Evolutionary conservation across 257 asterid species (phyloP), one percentile per base, ranked within the genome.

Genomic region (Jacaranda mimosifolia): DNA sequence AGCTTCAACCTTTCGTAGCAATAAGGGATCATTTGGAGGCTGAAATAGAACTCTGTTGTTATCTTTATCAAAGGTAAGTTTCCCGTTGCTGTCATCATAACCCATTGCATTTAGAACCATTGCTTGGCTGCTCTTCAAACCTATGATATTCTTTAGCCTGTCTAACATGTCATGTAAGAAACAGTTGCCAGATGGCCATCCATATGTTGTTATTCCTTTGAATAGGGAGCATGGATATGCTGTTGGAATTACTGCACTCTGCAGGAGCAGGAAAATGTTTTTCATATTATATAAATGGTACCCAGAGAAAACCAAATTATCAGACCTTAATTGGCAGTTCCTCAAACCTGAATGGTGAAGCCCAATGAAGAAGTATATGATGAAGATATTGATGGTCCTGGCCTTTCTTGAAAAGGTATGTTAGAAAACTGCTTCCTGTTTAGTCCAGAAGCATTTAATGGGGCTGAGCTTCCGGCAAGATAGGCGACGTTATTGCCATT

Each of bases 361-460:
- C 94, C 94, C 75, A 80, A 49, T 45, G 91, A 89, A 40, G 94
- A 89, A 78, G 79, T 76, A n/a, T 79, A 82, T 10, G 90, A 82
- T 40, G 91, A 87, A 63, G 94, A 81, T 73, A 89, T 89, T 19
- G 91, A 82, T 36, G 94, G 89, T 11, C 94, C 91, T 3, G 91
- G 94, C 19, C 91, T 89, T 68, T 87, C 84, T 56, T 76, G 81
- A 63, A 89, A 82, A 2, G 91, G 82, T 7, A 77, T 52, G 0
- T 57, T 70, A 0, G 87, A 63, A 48, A 87, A 62, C 15, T 82
- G 83, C 32, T 75, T 77, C 57, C 75, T 85, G 48, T 81, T 64
- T 14, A 89, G 68, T 32, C 87, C 94, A n/a, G 32, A 21, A 45
- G 91, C 79, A 42, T 87, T 85, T 63, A 87, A 74, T 19, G 87